Evolutionary conservation across 805 yeast species (phyloP).

Genomic region (Candida rishiriensis): DNA sequence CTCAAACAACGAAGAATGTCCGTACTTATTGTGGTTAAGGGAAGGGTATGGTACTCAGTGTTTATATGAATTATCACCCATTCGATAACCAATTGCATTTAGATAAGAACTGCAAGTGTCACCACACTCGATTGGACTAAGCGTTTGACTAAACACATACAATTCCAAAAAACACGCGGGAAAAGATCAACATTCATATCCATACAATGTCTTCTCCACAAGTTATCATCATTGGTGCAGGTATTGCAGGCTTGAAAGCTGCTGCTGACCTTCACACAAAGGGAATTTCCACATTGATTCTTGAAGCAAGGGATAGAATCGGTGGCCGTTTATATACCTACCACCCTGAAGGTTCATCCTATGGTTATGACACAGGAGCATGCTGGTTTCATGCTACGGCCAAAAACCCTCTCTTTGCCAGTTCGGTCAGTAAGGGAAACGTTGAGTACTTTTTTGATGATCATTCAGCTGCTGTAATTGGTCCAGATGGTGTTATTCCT

Average conservation of each 20-base stretch:
- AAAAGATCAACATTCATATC: conserved; percentile 1
- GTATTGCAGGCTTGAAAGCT: conserved; percentile 48
- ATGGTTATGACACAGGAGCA: conserved; percentile 45
- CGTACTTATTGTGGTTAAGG: too few relatives aligned
- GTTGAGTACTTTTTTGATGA: conserved; percentile 28
- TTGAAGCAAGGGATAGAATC: conserved; percentile 43
- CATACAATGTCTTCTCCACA: conserved; percentile 6
- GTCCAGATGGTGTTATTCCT: conserved; percentile 24
- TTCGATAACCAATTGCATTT: too few relatives aligned
- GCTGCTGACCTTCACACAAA: conserved; percentile 33
- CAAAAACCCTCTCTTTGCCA: conserved; percentile 36
- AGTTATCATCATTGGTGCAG: conserved; percentile 47
- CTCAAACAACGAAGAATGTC: too few relatives aligned
- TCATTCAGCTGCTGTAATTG: conserved; percentile 29
- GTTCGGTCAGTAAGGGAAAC: conserved; percentile 21
- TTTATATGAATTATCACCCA: not conserved
- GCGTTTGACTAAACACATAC: too few relatives aligned
- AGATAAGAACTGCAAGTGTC: too few relatives aligned
- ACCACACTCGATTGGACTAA: too few relatives aligned
- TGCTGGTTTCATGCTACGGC: conserved; percentile 51
- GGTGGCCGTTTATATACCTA: conserved; percentile 41
- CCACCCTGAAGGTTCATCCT: conserved; percentile 18
- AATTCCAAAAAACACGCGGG: not conserved
- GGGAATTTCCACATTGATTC: conserved; percentile 33
- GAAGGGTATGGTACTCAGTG: not conserved